Conservation (phyloP, 2,329 filamentous ascomycete genomes). For the Domatiomyces globalis region DNA sequence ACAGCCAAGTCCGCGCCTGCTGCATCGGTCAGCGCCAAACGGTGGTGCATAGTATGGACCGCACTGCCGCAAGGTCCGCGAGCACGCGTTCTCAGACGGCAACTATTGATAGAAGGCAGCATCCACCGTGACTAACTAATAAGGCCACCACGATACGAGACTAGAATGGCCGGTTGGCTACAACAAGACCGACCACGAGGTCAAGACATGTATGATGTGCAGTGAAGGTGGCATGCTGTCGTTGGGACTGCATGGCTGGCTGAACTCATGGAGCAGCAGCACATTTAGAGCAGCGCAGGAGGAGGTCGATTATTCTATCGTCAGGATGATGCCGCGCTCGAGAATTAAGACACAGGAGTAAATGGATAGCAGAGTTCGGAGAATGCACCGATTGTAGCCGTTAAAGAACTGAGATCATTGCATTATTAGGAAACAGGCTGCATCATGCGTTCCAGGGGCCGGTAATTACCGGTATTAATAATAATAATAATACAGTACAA, state of each 20-base stretch:
- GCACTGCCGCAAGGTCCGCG: slow-evolving; percentile 6
- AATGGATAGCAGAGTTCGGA: neutral
- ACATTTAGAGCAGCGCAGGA: neutral
- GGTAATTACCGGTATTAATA: too few relatives aligned
- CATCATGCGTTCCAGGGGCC: too few relatives aligned
- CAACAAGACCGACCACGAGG: neutral
- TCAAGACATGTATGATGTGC: too few relatives aligned
- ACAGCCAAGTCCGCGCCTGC: slow-evolving; percentile 9
- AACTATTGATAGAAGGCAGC: neutral
- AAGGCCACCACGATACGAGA: neutral
- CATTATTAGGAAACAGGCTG: too few relatives aligned
- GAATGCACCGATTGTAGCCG: neutral
- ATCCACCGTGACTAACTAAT: too few relatives aligned
- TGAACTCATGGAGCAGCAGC: neutral
- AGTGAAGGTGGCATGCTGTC: neutral
- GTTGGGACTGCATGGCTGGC: too few relatives aligned
- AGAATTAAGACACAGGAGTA: neutral
- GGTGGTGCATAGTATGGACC: slow-evolving; percentile 11
- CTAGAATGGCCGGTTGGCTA: neutral
- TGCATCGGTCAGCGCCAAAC: slow-evolving; percentile 6
- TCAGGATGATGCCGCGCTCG: neutral
- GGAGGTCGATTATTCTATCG: neutral
- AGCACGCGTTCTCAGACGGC: neutral
- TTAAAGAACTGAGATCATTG: neutral
- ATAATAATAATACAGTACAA: too few relatives aligned